These are phyloP conservation scores for Talaromyces sp. DNA, from an alignment of 2,329 filamentous ascomycete species.

Conservation along the genomic window DNA sequence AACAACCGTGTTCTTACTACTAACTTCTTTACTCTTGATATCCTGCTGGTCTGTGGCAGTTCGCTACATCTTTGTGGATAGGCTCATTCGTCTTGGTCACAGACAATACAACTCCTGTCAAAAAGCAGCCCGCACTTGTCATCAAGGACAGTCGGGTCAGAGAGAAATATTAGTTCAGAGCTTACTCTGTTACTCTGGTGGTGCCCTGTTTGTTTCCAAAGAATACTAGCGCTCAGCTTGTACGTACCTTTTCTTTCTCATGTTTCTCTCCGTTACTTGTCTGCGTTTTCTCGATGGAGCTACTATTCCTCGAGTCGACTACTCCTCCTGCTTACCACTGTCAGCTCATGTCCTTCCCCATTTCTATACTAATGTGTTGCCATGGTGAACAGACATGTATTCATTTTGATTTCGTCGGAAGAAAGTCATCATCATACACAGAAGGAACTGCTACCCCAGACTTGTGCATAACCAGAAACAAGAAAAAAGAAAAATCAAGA, in stretches of 20 bases:
- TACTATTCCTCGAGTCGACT: not conserved
- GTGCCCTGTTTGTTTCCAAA: slow-evolving; percentile 10
- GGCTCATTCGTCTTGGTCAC: slow-evolving; percentile 10
- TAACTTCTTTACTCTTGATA: slow-evolving; percentile 9
- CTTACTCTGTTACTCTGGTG: slow-evolving; percentile 8
- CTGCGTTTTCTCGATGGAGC: slow-evolving; percentile 3
- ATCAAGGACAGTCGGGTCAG: slow-evolving; percentile 21
- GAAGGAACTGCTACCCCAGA: slow-evolving; percentile 20
- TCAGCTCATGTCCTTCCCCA: slow-evolving; percentile 9
- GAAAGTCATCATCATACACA: slow-evolving; percentile 17
- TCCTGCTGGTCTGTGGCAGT: slow-evolving; percentile 23
- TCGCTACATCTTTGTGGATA: slow-evolving; percentile 23
- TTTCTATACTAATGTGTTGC: slow-evolving; percentile 33
- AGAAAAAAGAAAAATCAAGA: slow-evolving; percentile 23
- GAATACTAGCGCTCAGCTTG: slow-evolving; percentile 26
- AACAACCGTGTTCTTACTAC: not conserved
- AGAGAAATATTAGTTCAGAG: slow-evolving; percentile 16
- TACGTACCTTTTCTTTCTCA: slow-evolving; percentile 35
- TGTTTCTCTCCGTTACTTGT: slow-evolving; percentile 17
- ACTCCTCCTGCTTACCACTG: slow-evolving; percentile 7
- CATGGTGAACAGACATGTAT: slow-evolving; percentile 40
- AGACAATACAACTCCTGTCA: slow-evolving; percentile 7
- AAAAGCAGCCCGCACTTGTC: slow-evolving; percentile 25
- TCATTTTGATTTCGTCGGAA: slow-evolving; percentile 32
- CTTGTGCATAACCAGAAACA: slow-evolving; percentile 38